A percentile compares a stretch with the other conserved stretches of the same genome.
Evolutionary conservation across 2,329 filamentous ascomycete species (phyloP).

Genomic region (Paecilomyces variotii): DNA sequence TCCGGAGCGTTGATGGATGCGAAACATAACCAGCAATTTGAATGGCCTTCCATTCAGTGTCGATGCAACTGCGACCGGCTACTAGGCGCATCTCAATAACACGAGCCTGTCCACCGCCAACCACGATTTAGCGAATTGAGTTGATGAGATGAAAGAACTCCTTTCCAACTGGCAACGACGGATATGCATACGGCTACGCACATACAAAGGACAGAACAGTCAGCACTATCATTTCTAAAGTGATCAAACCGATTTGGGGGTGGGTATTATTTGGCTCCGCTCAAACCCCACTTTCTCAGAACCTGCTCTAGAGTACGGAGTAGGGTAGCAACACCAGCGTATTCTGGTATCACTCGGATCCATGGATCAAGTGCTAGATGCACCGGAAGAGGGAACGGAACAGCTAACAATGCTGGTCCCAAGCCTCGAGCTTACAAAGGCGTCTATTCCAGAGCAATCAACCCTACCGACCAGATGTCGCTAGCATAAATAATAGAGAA

Average conservation of each 20-base stretch:
- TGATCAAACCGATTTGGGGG: background rate
- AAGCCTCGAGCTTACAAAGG: background rate
- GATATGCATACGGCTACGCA: background rate
- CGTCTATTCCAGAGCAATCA: background rate
- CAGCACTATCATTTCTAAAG: background rate
- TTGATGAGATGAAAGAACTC: background rate
- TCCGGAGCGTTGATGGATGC: too few relatives aligned
- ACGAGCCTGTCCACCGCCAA: too few relatives aligned
- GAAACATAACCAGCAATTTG: too few relatives aligned
- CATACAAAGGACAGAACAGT: background rate
- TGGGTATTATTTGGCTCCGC: background rate
- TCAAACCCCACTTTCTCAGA: background rate
- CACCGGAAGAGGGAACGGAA: background rate
- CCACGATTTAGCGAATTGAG: too few relatives aligned
- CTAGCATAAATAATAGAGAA: background rate
- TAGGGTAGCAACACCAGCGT: too few relatives aligned
- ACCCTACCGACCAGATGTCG: background rate
- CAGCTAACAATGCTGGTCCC: background rate
- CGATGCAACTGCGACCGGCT: too few relatives aligned
- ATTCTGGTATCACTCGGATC: too few relatives aligned
- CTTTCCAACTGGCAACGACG: background rate
- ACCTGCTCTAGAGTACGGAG: background rate
- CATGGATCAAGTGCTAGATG: background rate
- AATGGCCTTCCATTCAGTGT: too few relatives aligned
- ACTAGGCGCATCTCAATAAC: too few relatives aligned